These are phyloP conservation scores for Fraxinus cuspidata DNA, from an alignment of 257 asterid genomes.

Conservation along the genomic window DNA sequence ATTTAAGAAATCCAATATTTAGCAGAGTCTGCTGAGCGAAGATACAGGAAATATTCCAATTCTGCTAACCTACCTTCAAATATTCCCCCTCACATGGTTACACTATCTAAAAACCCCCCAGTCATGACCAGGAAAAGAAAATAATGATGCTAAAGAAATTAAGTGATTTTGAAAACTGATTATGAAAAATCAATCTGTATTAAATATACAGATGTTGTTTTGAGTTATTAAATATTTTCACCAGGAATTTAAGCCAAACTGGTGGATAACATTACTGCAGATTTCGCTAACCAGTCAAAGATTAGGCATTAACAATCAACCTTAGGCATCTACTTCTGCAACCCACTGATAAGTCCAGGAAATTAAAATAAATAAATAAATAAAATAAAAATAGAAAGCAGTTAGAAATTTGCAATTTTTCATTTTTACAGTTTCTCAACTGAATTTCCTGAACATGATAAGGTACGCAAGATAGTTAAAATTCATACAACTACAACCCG, in stretches of 20 bases:
- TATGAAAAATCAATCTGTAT: not conserved
- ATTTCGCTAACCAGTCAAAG: conserved; percentile 18
- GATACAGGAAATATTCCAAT: conserved; percentile 10
- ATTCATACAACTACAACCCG: not conserved
- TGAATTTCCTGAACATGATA: conserved; percentile 3
- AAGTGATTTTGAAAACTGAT: not conserved
- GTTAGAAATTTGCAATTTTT: not conserved
- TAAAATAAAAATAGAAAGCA: conserved; percentile 1
- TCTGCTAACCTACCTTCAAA: conserved; percentile 12
- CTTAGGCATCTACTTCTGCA: conserved; percentile 1
- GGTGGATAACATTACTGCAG: not conserved
- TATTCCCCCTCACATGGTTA: not conserved
- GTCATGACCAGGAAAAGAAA: not conserved
- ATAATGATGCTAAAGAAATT: not conserved
- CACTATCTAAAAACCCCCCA: conserved; percentile 9
- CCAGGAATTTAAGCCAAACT: not conserved
- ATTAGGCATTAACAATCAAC: not conserved
- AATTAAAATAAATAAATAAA: not conserved
- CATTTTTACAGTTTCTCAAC: conserved; percentile 6
- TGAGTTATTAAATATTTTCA: not conserved
- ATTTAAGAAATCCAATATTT: not conserved
- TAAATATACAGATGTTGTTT: not conserved
- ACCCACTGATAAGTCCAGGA: conserved; percentile 15
- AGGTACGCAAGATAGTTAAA: conserved; percentile 5
- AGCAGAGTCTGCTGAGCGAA: not conserved